phyloP scores from a whole-genome alignment of 208 protist species.

The Wallacemonas rigidus region DNA sequence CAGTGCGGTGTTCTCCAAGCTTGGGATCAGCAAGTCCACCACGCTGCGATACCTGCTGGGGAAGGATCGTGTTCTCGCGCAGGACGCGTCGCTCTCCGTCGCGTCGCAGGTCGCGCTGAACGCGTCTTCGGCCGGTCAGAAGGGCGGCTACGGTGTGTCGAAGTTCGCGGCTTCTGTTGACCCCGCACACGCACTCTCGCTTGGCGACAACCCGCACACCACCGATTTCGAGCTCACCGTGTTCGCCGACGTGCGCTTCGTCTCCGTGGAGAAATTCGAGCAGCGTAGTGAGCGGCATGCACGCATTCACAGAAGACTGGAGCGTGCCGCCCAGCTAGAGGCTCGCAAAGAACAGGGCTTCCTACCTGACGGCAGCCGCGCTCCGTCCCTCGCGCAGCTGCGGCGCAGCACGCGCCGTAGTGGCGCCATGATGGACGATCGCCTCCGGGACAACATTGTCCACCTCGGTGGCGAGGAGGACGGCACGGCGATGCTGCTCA shows the following conservation, averaged over 20 bases:
- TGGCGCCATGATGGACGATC: constrained; percentile 84
- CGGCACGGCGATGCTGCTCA: constrained; percentile 62
- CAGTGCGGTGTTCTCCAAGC: constrained; percentile 86
- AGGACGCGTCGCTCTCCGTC: constrained; percentile 22
- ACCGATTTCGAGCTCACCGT: constrained; percentile 86
- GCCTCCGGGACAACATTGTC: constrained; percentile 54
- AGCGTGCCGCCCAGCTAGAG: constrained; percentile 28
- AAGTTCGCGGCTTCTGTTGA: constrained; percentile 44
- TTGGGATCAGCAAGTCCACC: constrained; percentile 88
- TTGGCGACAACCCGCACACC: constrained; percentile 87
- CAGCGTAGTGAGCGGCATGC: constrained; percentile 68
- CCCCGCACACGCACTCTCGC: constrained; percentile 39
- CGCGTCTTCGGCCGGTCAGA: constrained; percentile 7
- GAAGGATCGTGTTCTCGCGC: constrained; percentile 28
- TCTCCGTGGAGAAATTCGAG: constrained; percentile 70
- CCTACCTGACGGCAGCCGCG: constrained; percentile 50
- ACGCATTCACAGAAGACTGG: constrained; percentile 56
- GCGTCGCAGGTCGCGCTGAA: constrained; percentile 3
- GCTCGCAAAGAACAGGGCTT: constrained; percentile 16
- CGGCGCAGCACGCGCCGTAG: constrained; percentile 30
- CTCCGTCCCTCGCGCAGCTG: constrained; percentile 43
- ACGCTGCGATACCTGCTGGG: constrained; percentile 79
- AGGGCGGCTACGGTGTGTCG: background rate
- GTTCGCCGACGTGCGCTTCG: constrained; percentile 65
- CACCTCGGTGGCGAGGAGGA: constrained; percentile 82